phyloP scores from a whole-genome alignment of 2,329 filamentous ascomycete genomes.

The Bipolaris oryzae region DNA sequence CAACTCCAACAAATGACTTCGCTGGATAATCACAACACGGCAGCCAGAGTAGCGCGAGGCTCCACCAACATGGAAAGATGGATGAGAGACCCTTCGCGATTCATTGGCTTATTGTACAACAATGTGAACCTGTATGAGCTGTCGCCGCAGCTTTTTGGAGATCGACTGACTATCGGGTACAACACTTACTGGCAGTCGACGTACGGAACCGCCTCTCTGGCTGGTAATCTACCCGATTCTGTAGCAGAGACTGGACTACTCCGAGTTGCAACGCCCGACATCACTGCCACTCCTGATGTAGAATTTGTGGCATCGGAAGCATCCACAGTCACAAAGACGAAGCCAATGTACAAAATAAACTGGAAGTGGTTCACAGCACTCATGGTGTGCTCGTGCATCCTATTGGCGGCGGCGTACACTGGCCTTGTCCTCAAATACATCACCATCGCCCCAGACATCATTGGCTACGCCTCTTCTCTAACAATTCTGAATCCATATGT shows the following conservation, averaged over 20 bases:
- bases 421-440: slow-evolving; percentile 37
- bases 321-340: slow-evolving; percentile 1
- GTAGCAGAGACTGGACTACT: slow-evolving; percentile 15
- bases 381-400: slow-evolving; percentile 30
- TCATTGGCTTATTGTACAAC: slow-evolving; percentile 23
- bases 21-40: slow-evolving; percentile 27
- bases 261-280: too few species aligned
- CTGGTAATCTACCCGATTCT: slow-evolving; percentile 29
- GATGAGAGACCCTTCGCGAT: slow-evolving; percentile 15
- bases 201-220: slow-evolving; percentile 31
- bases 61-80: slow-evolving; percentile 33
- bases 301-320: slow-evolving; percentile 27
- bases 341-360: slow-evolving; percentile 25
- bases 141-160: slow-evolving; percentile 21
- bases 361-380: slow-evolving; percentile 38
- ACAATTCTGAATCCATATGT: slow-evolving; percentile 12
- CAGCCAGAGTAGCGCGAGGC: slow-evolving; percentile 13
- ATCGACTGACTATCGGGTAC: slow-evolving; percentile 32
- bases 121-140: slow-evolving; percentile 30
- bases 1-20: slow-evolving; percentile 19
- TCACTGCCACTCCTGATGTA: too few species aligned
- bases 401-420: slow-evolving; percentile 33
- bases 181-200: slow-evolving; percentile 40
- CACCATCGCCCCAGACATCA: slow-evolving; percentile 32
- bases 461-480: slow-evolving; percentile 32